Evolutionary conservation across 768 basidiomycete species (phyloP).

Genomic region (Tulasnella sp.): DNA sequence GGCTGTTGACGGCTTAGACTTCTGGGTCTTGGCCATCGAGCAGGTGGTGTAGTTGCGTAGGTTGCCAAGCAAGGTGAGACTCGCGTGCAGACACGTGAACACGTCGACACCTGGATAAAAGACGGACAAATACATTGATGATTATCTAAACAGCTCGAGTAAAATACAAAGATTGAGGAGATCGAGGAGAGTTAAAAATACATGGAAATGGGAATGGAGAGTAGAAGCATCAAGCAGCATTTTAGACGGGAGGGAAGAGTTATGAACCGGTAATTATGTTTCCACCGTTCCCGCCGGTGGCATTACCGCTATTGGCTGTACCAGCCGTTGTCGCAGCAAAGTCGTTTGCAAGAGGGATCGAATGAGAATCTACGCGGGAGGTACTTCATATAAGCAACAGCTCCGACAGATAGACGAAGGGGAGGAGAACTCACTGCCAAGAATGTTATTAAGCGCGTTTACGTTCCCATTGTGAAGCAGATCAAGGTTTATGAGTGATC

Average conservation of each 20-base stretch:
- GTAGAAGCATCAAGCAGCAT: background rate
- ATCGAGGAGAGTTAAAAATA: background rate
- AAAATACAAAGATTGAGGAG: background rate
- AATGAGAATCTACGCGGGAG: too few relatives aligned
- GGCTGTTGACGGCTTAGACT: background rate
- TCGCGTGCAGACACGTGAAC: background rate
- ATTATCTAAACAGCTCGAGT: background rate
- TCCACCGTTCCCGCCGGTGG: constrained; percentile 3
- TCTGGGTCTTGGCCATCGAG: background rate
- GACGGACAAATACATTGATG: background rate
- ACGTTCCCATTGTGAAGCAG: background rate
- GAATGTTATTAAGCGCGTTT: background rate
- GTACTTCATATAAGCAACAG: too few relatives aligned
- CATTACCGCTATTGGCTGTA: constrained; percentile 4
- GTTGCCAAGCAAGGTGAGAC: too few relatives aligned
- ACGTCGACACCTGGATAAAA: constrained; percentile 5
- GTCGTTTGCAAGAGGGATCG: background rate
- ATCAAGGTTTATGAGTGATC: background rate
- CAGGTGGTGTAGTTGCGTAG: too few relatives aligned
- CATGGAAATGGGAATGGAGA: background rate
- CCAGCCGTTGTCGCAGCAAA: background rate
- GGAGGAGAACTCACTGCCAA: background rate
- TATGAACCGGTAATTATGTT: background rate
- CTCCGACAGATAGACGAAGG: background rate
- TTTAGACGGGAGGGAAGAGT: background rate